Evolutionary conservation across 345 rosid genomes (phyloP), one percentile per base, ranked within the genome.

Genomic region (Erysimum cheiranthoides): DNA sequence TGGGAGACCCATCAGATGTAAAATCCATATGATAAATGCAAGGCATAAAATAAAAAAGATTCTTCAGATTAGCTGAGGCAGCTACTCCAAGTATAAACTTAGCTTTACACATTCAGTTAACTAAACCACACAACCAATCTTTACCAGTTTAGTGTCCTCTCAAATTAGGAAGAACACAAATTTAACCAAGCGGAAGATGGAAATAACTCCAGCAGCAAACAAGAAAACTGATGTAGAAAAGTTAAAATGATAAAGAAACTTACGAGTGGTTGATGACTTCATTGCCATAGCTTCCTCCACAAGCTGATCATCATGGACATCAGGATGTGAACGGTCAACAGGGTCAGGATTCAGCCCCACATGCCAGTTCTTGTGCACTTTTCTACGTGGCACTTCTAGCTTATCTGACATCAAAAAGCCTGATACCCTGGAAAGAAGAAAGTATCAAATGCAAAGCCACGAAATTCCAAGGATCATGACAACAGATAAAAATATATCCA

Each of bases 371-470:
- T 91, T 96, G 80, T 57, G 89, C 70, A 90, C 93, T 79, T 76
- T 91, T 81, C 97, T 84, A 62, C 97, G 98, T 76, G 98, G 98
- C 38, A 93, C 84, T 81, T 77, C 95, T 78, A 96, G 81, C 78
- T 93, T 96, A 79, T 96, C 99, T 40, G 90, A 79, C 98, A 96
- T 96, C 87, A 89, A 70, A 81, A 91, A 96, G 74, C 99, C 99
- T 10, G 99, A 96, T 61, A 80, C 89, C 89, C 99, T 96, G 79
- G 17, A 83, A 80, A 40, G 6, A 74, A 72, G n/a, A 64, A 59
- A 31, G 25, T 51, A 39, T 54, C 59, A 66, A 53, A 58, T 5
- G 11, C 32, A 74, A 59, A 66, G 42, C 58, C 32, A 59, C 7
- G n/a, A 53, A 50, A 27, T 34, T 70, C 45, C 18, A 62, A 43